These are phyloP conservation scores for Scytalidium lignicola DNA, from an alignment of 2,329 filamentous ascomycete genomes.

Conservation along the genomic window DNA sequence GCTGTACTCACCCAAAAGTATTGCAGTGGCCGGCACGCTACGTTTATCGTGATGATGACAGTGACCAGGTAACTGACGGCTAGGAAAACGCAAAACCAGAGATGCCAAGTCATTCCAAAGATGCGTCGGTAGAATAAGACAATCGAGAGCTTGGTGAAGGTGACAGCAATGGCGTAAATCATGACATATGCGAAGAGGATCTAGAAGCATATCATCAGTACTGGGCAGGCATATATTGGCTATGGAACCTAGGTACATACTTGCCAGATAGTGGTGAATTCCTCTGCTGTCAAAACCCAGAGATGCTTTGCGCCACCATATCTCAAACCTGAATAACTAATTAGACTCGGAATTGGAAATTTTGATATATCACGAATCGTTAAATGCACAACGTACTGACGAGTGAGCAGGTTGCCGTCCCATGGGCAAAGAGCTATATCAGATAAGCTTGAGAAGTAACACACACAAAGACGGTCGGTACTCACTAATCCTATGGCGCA, in stretches of 20 bases:
- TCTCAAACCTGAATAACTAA: constrained; percentile 4
- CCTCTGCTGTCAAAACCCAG: constrained; percentile 6
- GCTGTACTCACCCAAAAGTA: constrained; percentile 19
- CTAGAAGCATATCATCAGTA: constrained; percentile 9
- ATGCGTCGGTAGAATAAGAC: constrained; percentile 28
- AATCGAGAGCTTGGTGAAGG: constrained; percentile 28
- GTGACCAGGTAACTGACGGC: constrained; percentile 22
- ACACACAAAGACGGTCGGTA: too few relatives aligned
- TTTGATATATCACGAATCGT: too few relatives aligned
- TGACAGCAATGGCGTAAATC: constrained; percentile 26
- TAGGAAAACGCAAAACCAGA: constrained; percentile 21
- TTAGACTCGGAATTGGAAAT: background rate
- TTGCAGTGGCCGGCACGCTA: constrained; percentile 17
- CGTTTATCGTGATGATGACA: constrained; percentile 18
- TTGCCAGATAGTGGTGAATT: constrained; percentile 9
- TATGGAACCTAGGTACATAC: background rate
- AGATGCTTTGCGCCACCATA: constrained; percentile 15
- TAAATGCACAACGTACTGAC: background rate
- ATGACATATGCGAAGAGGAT: constrained; percentile 27
- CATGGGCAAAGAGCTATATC: constrained; percentile 3
- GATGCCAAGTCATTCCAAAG: constrained; percentile 24
- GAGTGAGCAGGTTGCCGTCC: constrained; percentile 4
- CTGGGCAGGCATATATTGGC: background rate
- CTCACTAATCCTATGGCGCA: constrained; percentile 9
- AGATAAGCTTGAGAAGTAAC: background rate